A percentile compares a stretch with the other conserved stretches of the same genome.
These are phyloP conservation scores for Aureobasidium sp. DNA, from an alignment of 2,329 filamentous ascomycete genomes.

Conservation along the genomic window DNA sequence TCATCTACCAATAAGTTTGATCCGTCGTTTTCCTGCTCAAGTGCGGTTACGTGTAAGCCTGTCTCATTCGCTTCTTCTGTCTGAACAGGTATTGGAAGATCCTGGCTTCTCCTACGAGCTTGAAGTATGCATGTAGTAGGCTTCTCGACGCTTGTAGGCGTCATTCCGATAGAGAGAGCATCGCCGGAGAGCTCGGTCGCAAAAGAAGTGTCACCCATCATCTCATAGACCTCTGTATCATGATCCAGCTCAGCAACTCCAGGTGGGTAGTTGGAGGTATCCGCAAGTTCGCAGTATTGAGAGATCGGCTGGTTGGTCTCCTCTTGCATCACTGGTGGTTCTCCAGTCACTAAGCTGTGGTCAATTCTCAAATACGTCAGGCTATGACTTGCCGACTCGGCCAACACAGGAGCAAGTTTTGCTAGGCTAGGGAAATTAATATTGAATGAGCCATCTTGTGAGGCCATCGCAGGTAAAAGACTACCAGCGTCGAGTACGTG, in stretches of 20 bases:
- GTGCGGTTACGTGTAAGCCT: background rate
- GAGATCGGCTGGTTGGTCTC: conserved; percentile 20
- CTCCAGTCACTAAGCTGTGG: conserved; percentile 46
- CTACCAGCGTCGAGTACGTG: conserved; percentile 50
- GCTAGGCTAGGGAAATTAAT: conserved; percentile 41
- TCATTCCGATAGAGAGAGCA: conserved; percentile 26
- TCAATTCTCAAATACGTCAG: conserved; percentile 49
- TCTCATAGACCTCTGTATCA: conserved; percentile 25
- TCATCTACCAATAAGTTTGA: background rate
- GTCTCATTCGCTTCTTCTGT: conserved; percentile 21
- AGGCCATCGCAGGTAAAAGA: conserved; percentile 29
- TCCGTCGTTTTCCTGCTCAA: background rate
- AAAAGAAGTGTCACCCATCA: conserved; percentile 26
- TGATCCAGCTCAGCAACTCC: background rate
- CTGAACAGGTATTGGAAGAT: conserved; percentile 21
- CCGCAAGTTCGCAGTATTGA: conserved; percentile 22
- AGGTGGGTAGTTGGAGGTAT: conserved; percentile 21
- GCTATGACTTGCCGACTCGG: conserved; percentile 37
- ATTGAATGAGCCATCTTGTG: conserved; percentile 19
- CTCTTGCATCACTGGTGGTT: conserved; percentile 23
- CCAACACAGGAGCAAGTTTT: conserved; percentile 46
- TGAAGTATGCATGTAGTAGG: background rate
- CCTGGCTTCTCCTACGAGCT: conserved; percentile 14
- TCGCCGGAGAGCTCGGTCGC: background rate
- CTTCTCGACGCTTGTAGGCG: conserved; percentile 29